Conservation (phyloP, 2,329 filamentous ascomycete species). For the Gremmenia infestans region DNA sequence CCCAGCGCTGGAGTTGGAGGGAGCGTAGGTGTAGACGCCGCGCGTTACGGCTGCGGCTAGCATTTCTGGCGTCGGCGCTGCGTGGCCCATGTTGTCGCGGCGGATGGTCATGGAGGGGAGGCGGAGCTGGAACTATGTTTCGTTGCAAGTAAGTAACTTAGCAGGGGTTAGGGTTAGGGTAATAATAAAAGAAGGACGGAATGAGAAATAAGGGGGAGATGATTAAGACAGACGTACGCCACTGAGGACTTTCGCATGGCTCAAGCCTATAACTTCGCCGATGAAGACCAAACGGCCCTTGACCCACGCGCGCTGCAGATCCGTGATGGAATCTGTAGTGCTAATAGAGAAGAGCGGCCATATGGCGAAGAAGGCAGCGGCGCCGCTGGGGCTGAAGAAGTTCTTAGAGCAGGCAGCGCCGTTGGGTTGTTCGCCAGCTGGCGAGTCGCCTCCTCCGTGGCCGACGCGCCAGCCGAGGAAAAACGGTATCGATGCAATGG, state of each 20-base stretch:
- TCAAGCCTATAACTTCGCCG: conserved; percentile 50
- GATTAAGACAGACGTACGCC: conserved; percentile 38
- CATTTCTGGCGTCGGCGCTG: conserved; percentile 10
- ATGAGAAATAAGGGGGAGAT: neutral
- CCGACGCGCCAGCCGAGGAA: conserved; percentile 55
- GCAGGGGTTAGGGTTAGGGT: no score
- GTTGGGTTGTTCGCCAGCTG: conserved; percentile 35
- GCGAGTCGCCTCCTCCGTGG: conserved; percentile 32
- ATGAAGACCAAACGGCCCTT: conserved; percentile 51
- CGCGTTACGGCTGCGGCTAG: conserved; percentile 4
- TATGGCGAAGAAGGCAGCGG: conserved; percentile 54
- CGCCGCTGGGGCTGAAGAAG: conserved; percentile 40
- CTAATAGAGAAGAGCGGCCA: conserved; percentile 53
- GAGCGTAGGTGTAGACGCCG: conserved; percentile 9
- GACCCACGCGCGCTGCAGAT: conserved; percentile 52
- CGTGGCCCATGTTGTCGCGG: conserved; percentile 25
- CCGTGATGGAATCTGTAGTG: conserved; percentile 54
- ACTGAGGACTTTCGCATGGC: conserved; percentile 51
- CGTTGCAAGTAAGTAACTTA: neutral
- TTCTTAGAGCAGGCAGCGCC: conserved; percentile 39
- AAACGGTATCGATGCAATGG: conserved; percentile 57
- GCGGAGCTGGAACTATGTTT: conserved; percentile 47
- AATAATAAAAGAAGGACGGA: neutral
- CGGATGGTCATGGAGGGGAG: conserved; percentile 58
- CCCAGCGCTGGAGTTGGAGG: neutral